phyloP scores from a whole-genome alignment of 1,284 basidiomycete genomes.

The Erythrobasidium hasegawianum region DNA sequence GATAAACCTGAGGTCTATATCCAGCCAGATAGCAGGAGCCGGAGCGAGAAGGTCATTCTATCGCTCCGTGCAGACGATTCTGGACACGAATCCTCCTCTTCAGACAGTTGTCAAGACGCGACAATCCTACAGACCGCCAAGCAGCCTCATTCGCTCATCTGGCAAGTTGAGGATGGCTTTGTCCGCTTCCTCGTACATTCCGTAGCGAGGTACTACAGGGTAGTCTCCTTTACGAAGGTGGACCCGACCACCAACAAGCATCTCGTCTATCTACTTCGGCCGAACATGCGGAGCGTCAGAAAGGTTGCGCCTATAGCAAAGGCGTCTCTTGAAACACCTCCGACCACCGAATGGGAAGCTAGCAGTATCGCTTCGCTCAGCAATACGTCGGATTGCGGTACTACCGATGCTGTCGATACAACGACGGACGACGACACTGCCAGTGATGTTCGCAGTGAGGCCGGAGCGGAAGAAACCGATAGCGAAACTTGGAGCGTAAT shows the following conservation, averaged over 20 bases:
- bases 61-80: background rate
- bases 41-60: background rate
- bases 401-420: background rate
- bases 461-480: conserved; percentile 1
- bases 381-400: background rate
- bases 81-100: background rate
- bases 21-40: background rate
- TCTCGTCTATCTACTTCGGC: conserved; percentile 26
- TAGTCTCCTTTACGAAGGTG: conserved; percentile 36
- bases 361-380: conserved; percentile 25
- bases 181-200: conserved; percentile 37
- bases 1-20: conserved; percentile 16
- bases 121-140: conserved; percentile 35
- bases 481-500: background rate
- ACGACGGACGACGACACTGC: conserved; percentile 1
- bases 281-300: conserved; percentile 12
- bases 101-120: conserved; percentile 6
- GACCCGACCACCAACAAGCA: conserved; percentile 5
- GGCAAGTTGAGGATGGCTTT: conserved; percentile 36
- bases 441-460: conserved; percentile 24
- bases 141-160: conserved; percentile 37
- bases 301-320: conserved; percentile 1
- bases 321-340: conserved; percentile 26
- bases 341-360: conserved; percentile 33
- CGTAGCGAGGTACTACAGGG: conserved; percentile 38